Evolutionary conservation across 2,329 filamentous ascomycete genomes (phyloP).

Genomic region (Zalaria sp.): DNA sequence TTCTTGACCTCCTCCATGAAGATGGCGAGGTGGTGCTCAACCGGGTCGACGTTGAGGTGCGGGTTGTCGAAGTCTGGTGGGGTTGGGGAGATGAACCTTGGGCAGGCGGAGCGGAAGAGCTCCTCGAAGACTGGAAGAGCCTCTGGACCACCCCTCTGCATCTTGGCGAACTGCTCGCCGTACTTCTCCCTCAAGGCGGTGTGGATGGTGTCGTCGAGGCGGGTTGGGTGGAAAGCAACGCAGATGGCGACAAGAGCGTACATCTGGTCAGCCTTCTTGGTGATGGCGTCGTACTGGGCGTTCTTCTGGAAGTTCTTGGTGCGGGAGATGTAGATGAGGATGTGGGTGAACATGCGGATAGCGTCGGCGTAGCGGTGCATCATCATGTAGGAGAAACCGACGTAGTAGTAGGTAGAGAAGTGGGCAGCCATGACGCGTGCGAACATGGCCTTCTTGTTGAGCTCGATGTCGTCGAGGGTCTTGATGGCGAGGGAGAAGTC

Average conservation of each 20-base stretch:
- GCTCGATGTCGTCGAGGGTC: conserved; percentile 97
- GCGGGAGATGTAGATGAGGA: conserved; percentile 93
- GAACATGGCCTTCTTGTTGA: conserved; percentile 99
- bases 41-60: conserved; percentile 85
- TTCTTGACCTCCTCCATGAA: conserved; percentile 99
- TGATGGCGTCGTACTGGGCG: conserved; percentile 93
- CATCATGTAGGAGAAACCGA: conserved; percentile 99
- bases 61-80: conserved; percentile 97
- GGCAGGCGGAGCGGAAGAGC: conserved; percentile 93
- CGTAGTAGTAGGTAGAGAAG: conserved; percentile 99
- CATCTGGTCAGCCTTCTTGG: conserved; percentile 99
- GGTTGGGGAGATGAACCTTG: conserved; percentile 97
- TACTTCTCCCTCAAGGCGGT: conserved; percentile 97
- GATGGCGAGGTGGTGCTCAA: conserved; percentile 91
- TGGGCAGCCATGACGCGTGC: conserved; percentile 98
- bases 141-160: conserved; percentile 92
- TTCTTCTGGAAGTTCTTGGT: conserved; percentile 99
- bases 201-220: conserved; percentile 98
- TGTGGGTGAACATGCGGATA: conserved; percentile 99
- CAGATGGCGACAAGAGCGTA: conserved; percentile 98
- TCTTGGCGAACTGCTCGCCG: conserved; percentile 90
- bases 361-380: conserved; percentile 98
- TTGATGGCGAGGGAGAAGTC: conserved; percentile 98
- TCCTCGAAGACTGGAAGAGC: conserved; percentile 95
- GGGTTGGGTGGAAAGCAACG: conserved; percentile 92